Base-by-base conservation (phyloP, 805 yeast genomes). In the Lachancea sp. region DNA sequence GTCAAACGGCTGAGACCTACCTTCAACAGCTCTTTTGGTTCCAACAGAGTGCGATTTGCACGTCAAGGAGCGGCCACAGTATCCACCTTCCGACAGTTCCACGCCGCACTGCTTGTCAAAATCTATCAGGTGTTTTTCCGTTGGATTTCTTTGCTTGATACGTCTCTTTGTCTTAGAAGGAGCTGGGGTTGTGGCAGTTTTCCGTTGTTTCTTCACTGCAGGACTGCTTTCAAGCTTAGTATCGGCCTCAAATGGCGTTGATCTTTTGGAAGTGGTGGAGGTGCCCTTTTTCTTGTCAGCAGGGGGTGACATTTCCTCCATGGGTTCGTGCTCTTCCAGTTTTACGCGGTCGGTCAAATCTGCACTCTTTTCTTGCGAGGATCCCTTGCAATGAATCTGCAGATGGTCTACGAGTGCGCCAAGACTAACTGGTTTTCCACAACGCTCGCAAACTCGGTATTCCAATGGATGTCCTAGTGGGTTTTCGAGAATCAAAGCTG, bases 11-110 rank as follows among this genome's bases (percentile, higher is more conserved):
- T 92, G 89, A 25, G 95, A 80, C 52, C 98, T 74, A 8, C 98
- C 98, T 13, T 77, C 79, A 16, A 92, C 98, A 1, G 96, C 89
- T 52, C 98, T 75, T 55, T 92, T 92, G 20, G 97, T 96, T 24
- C 97, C 97, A 96, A 92, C 89, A 1, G 97, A 86, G 63, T 92
- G 98, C 0, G 97, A 88, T 59, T 92, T 92, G 71, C 98, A 92
- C 0, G 98, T 92, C 45, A 92, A 69, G 0, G 97, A 88, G 37
- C 98, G 73, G 4, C 97, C 97, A 70, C 98, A 92, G 51, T 79
- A 82, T 0, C 94, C 95, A n/a, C 97, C 97, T 49, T 82, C 83
- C 0, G 96, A 88, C 45, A 92, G 67, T 5, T 86, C 83, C 9
- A 92, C 97, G 61, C 98, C 98, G 70, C 98, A 92, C 64, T 92